Conservation (phyloP, 495 filamentous ascomycete genomes). For the Lasiosphaeris hirsuta region DNA sequence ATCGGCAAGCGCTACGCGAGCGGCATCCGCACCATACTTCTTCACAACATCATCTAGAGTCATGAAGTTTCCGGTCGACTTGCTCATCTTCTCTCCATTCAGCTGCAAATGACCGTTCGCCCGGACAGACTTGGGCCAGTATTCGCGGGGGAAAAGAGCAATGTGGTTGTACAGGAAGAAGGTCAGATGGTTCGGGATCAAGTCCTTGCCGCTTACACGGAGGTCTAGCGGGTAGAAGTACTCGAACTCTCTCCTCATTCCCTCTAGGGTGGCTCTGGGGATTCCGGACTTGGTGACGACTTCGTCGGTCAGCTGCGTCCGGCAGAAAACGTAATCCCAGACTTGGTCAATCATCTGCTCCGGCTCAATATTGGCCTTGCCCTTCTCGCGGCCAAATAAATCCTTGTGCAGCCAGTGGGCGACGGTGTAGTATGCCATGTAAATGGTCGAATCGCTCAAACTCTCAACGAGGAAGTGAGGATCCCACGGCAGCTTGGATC, state of each 20-base stretch:
- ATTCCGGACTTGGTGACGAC: constrained; percentile 61
- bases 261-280: constrained; percentile 62
- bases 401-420: constrained; percentile 77
- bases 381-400: constrained; percentile 71
- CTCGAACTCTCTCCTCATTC: constrained; percentile 85
- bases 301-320: constrained; percentile 59
- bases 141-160: constrained; percentile 80
- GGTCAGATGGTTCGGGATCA: constrained; percentile 86
- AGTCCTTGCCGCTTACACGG: constrained; percentile 78
- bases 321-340: constrained; percentile 88
- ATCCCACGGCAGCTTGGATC: constrained; percentile 96
- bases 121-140: constrained; percentile 80
- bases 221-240: constrained; percentile 97
- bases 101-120: constrained; percentile 90
- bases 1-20: constrained; percentile 87
- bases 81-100: constrained; percentile 97
- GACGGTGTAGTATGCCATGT: constrained; percentile 97
- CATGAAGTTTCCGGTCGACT: constrained; percentile 93
- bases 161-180: constrained; percentile 96
- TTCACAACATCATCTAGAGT: constrained; percentile 80
- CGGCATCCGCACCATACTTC: constrained; percentile 94
- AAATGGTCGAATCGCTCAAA: constrained; percentile 86
- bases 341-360: constrained; percentile 94
- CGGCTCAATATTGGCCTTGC: constrained; percentile 61
- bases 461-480: constrained; percentile 85